Conservation (phyloP, 2,329 filamentous ascomycete species). For the Tolypocladium ovalisporum region DNA sequence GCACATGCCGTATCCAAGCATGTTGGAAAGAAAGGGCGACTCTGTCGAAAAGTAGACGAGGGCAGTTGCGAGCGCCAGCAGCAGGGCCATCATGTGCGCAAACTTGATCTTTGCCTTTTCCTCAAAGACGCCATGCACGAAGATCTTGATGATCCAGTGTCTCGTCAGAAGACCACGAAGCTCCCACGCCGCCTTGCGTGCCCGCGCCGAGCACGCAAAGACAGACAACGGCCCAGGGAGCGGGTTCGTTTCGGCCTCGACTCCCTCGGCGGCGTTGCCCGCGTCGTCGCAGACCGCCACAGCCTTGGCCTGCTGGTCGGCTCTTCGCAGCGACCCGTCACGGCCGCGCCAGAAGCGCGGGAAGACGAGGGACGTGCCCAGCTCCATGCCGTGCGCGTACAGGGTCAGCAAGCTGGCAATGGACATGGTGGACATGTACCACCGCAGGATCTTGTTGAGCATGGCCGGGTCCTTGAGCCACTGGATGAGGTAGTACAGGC, state of each 20-base stretch:
- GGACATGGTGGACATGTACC: conserved; percentile 73
- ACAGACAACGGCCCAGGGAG: conserved; percentile 22
- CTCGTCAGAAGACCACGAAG: conserved; percentile 37
- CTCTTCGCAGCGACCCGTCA: conserved; percentile 30
- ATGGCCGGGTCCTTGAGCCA: conserved; percentile 73
- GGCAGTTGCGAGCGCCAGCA: conserved; percentile 42
- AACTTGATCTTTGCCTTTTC: conserved; percentile 42
- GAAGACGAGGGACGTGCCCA: conserved; percentile 58
- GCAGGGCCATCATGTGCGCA: conserved; percentile 43
- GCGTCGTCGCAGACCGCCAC: conserved; percentile 26
- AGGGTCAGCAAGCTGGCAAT: conserved; percentile 67
- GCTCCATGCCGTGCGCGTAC: conserved; percentile 58
- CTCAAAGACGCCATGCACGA: conserved; percentile 37
- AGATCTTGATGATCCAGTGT: conserved; percentile 38
- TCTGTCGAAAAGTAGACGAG: conserved; percentile 57
- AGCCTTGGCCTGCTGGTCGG: conserved; percentile 28
- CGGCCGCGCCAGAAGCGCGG: conserved; percentile 54
- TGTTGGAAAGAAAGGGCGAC: conserved; percentile 57
- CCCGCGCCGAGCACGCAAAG: conserved; percentile 17
- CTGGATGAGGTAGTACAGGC: conserved; percentile 81
- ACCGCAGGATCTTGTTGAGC: conserved; percentile 71
- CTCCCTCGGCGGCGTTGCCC: conserved; percentile 16
- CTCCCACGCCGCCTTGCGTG: conserved; percentile 30
- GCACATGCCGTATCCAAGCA: conserved; percentile 78
- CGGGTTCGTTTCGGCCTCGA: conserved; percentile 12